These are phyloP conservation scores for Phytopythium helicoides DNA, from an alignment of 352 stramenopile genomes.

Conservation along the genomic window DNA sequence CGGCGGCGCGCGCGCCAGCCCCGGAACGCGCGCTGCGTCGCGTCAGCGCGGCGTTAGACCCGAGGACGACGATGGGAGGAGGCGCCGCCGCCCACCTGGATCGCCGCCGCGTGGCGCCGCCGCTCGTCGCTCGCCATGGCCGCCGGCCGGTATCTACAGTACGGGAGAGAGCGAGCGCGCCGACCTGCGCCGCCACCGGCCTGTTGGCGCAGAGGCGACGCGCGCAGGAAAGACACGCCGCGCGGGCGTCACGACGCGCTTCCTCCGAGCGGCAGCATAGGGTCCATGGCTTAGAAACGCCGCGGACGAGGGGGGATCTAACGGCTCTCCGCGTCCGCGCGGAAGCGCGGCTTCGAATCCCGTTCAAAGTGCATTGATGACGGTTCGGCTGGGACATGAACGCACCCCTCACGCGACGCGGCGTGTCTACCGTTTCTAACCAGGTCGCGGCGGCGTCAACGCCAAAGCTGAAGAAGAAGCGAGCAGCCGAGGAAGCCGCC, in stretches of 20 bases:
- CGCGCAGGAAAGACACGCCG: no score
- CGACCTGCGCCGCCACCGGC: no score
- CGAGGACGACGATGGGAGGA: not conserved
- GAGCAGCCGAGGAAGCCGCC: conserved; percentile 1
- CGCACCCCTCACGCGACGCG: not conserved
- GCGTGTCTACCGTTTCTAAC: conserved; percentile 4
- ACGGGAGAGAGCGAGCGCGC: no score
- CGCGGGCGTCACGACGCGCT: no score
- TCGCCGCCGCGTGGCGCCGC: conserved; percentile 19
- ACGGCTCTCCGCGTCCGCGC: not conserved
- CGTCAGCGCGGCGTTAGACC: not conserved
- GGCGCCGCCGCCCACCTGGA: conserved; percentile 14
- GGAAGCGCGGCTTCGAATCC: not conserved
- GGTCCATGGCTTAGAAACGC: not conserved
- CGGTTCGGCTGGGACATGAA: not conserved
- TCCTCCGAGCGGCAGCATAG: not conserved
- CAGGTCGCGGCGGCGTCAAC: not conserved
- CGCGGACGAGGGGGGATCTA: conserved; percentile 1
- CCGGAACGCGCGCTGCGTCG: conserved; percentile 37
- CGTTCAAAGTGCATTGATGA: not conserved
- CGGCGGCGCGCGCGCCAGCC: conserved; percentile 47
- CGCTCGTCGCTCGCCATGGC: conserved; percentile 3
- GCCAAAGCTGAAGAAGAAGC: not conserved
- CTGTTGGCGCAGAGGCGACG: no score
- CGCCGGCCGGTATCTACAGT: not conserved